A percentile compares a stretch with the other conserved stretches of the same genome.
Evolutionary conservation across 106 monocot species (phyloP).

Genomic region (Dendrobium chrysotoxum): DNA sequence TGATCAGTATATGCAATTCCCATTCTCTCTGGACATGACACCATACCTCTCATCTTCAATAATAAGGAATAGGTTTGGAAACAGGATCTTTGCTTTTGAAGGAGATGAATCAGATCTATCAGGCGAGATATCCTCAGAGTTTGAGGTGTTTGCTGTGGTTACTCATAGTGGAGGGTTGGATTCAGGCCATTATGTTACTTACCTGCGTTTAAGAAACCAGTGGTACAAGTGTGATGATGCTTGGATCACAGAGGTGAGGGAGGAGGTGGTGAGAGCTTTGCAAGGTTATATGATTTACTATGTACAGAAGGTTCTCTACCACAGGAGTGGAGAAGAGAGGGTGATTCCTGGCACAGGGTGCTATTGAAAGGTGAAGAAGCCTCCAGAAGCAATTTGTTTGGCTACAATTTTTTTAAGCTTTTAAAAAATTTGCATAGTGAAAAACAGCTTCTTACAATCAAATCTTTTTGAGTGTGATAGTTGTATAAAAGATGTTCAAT

Average conservation of each 20-base stretch:
- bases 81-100: constrained; percentile 46
- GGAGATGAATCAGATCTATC: constrained; percentile 34
- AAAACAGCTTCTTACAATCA: no score
- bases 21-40: constrained; percentile 56
- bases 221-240: constrained; percentile 80
- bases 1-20: constrained; percentile 47
- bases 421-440: no score
- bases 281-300: constrained; percentile 66
- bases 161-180: constrained; percentile 51
- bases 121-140: constrained; percentile 38
- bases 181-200: constrained; percentile 60
- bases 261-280: constrained; percentile 34
- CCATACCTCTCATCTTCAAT: constrained; percentile 59
- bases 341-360: background rate
- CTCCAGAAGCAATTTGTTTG: background rate
- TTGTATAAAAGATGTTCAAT: no score
- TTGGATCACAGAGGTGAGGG: constrained; percentile 52
- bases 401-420: no score
- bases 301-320: constrained; percentile 36
- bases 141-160: constrained; percentile 64
- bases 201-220: constrained; percentile 30
- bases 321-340: constrained; percentile 11
- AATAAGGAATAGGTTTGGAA: constrained; percentile 41
- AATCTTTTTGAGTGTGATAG: no score
- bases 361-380: background rate